These are phyloP conservation scores for Camellia granthamiana DNA, from an alignment of 148 eudicot genomes.

Conservation along the genomic window DNA sequence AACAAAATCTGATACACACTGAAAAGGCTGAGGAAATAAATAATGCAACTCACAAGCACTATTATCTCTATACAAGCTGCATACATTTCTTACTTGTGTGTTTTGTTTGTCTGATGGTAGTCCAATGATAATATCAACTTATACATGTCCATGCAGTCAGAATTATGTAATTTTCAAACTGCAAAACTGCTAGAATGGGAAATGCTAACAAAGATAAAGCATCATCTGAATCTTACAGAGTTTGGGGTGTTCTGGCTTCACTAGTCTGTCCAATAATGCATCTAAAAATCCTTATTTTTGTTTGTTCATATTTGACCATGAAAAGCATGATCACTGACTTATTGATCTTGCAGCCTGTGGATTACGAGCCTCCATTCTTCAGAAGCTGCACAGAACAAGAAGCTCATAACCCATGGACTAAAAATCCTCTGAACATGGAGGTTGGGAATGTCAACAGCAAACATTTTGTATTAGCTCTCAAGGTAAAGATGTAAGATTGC, in stretches of 20 bases:
- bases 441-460: conserved; percentile 93
- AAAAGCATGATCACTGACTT: background rate
- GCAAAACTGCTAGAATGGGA: background rate
- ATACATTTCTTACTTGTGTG: background rate
- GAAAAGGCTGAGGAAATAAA: background rate
- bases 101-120: background rate
- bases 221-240: background rate
- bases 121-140: background rate
- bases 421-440: conserved; percentile 79
- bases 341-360: conserved; percentile 60
- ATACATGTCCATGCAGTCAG: background rate
- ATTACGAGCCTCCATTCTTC: conserved; percentile 97
- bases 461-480: conserved; percentile 77
- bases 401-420: conserved; percentile 65
- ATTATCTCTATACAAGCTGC: background rate
- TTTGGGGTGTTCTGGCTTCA: background rate
- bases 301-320: background rate
- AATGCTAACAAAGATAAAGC: background rate
- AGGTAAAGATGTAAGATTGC: conserved; percentile 40
- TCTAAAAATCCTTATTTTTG: background rate
- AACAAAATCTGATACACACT: background rate
- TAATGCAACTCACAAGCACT: background rate
- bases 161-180: background rate
- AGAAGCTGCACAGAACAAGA: conserved; percentile 83
- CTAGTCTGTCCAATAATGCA: background rate